These are phyloP conservation scores for Geranium rotundifolium DNA, from an alignment of 345 rosid species.

Conservation along the genomic window DNA sequence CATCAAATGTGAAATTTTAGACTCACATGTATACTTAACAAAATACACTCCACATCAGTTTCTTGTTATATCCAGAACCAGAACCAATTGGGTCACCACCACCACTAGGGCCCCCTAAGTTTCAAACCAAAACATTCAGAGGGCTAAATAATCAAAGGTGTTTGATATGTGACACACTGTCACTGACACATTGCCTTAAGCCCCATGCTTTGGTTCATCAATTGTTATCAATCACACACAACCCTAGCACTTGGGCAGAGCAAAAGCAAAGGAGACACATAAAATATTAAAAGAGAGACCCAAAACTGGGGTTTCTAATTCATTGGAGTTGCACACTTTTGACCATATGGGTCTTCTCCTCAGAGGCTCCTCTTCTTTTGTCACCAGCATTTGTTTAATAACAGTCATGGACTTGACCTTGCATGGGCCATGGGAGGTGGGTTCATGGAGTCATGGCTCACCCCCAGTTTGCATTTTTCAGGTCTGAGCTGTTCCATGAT, in stretches of 20 bases:
- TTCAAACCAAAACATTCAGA: too few relatives aligned
- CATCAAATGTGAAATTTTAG: too few relatives aligned
- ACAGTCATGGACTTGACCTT: not conserved
- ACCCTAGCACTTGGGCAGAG: slow-evolving; percentile 15
- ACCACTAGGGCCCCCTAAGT: too few relatives aligned
- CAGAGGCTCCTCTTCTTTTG: slow-evolving; percentile 2
- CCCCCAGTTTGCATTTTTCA: too few relatives aligned
- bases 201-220: slow-evolving; percentile 9
- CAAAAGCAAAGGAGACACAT: slow-evolving; percentile 9
- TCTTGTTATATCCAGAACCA: too few relatives aligned
- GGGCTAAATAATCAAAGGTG: too few relatives aligned
- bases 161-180: slow-evolving; percentile 1
- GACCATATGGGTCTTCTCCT: slow-evolving; percentile 15
- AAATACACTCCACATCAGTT: too few relatives aligned
- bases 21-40: too few relatives aligned
- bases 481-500: slow-evolving; percentile 17
- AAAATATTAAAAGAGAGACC: not conserved
- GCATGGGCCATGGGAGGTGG: not conserved
- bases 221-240: too few relatives aligned
- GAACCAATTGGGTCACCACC: too few relatives aligned
- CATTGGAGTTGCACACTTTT: slow-evolving; percentile 11
- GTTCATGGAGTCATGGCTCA: slow-evolving; percentile 10
- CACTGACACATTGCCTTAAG: slow-evolving; percentile 3
- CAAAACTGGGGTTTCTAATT: not conserved
- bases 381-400: slow-evolving; percentile 6